Evolutionary conservation across 2,329 filamentous ascomycete species (phyloP), one percentile per base, ranked within the genome.

Genomic region (Coniochaeta prunicola): DNA sequence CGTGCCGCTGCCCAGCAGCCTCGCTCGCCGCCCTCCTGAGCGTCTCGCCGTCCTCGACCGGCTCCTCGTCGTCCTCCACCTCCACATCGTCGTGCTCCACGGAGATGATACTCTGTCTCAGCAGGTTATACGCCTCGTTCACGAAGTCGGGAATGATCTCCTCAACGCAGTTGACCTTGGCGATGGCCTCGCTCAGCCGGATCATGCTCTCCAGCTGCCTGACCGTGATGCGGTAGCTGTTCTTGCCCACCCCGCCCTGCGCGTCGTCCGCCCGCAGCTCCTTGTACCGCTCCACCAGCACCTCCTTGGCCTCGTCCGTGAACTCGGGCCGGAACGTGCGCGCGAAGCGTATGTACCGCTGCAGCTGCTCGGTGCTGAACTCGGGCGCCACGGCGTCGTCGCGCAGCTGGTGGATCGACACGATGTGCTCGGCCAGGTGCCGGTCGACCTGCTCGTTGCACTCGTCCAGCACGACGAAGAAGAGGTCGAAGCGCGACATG

Each of bases 401-500:
- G 58, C 94, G 89, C 62, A 96, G 82, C 73, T 94, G 92, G 75
- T 99, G 94, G 59, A 99, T 88, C 60, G 87, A 87, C 62, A 99
- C 93, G 69, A 99, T 99, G 73, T 99, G 94, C 69, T 93, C 85
- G 2, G 94, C 94, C 4, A 99, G 81, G 69, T 96, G 91, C 59
- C 92, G 88, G 71, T 99, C 94, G 34, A 96, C 86, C 40, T 83
- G 77, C 76, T 97, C 93, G 69, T 97, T 96, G 72, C 93, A 97
- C 69, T 99, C 94, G 71, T 99, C 94, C 0, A 97, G 83, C 28
- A 99, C 89, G 57, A 99, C 92, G 70, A 99, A 99, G 82, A 99
- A 99, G 10, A 99, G 81, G 78, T 99, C 94, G 74, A 99, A 99
- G 80, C 94, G 90, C 57, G 91, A 96, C 94, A 99, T 99, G 78